Conservation (phyloP, 2,329 filamentous ascomycete genomes). For the Rasamsonia emersonii region DNA sequence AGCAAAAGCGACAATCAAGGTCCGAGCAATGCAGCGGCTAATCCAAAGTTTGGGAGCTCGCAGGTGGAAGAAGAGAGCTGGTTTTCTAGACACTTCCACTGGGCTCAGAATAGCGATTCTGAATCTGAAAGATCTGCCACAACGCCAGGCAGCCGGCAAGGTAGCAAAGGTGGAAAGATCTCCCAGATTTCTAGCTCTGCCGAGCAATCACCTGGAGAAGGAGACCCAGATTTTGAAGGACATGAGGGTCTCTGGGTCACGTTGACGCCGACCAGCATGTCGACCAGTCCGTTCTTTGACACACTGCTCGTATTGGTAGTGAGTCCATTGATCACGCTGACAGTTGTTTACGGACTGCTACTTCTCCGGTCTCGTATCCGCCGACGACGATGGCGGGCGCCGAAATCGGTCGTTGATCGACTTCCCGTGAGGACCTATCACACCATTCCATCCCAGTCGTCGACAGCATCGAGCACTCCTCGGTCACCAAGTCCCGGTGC, state of each 20-base stretch:
- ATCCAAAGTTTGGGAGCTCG: slow-evolving; percentile 9
- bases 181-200: slow-evolving; percentile 13
- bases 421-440: slow-evolving; percentile 95
- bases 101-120: slow-evolving; percentile 14
- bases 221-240: slow-evolving; percentile 33
- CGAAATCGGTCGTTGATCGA: slow-evolving; percentile 88
- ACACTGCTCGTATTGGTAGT: slow-evolving; percentile 94
- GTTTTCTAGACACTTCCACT: slow-evolving; percentile 28
- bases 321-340: slow-evolving; percentile 84
- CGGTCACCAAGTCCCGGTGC: slow-evolving; percentile 55
- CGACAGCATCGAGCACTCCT: slow-evolving; percentile 43
- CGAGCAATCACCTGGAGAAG: background rate
- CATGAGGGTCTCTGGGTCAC: slow-evolving; percentile 93
- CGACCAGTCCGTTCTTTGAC: slow-evolving; percentile 88
- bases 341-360: slow-evolving; percentile 82
- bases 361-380: slow-evolving; percentile 82
- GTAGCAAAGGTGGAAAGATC: slow-evolving; percentile 8
- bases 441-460: slow-evolving; percentile 61
- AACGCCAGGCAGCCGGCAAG: background rate
- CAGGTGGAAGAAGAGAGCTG: slow-evolving; percentile 18
- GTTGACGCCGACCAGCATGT: slow-evolving; percentile 78
- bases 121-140: slow-evolving; percentile 6
- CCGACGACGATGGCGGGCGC: slow-evolving; percentile 86
- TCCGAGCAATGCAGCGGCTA: slow-evolving; percentile 5
- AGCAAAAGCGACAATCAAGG: slow-evolving; percentile 5